phyloP scores from a whole-genome alignment of 2,329 filamentous ascomycete species.

The Exserohilum rostratum region DNA sequence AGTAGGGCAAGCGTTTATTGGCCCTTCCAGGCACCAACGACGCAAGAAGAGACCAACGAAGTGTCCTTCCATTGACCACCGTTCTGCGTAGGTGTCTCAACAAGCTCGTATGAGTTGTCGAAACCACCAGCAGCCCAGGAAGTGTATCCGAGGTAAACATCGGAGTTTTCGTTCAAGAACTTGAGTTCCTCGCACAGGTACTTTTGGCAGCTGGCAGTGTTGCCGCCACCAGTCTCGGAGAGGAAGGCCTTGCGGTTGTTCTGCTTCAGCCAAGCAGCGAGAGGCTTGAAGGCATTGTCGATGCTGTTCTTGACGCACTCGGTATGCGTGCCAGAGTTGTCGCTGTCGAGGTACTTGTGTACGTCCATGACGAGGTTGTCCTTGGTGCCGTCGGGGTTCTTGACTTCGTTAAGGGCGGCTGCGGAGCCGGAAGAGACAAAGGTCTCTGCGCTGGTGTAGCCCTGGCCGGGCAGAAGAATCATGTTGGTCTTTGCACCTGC shows the following conservation, averaged over 20 bases:
- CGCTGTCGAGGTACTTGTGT: conserved; percentile 51
- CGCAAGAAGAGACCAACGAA: not conserved
- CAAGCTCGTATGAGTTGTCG: conserved; percentile 2
- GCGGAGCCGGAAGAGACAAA: conserved; percentile 38
- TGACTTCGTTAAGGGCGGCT: conserved; percentile 59
- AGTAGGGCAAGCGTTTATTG: not conserved
- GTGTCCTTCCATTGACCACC: conserved; percentile 1
- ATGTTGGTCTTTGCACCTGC: conserved; percentile 68
- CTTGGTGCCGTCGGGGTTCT: conserved; percentile 64
- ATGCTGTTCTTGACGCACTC: conserved; percentile 38
- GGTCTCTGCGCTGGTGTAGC: conserved; percentile 54
- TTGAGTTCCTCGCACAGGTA: conserved; percentile 42
- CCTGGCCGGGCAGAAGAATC: conserved; percentile 69
- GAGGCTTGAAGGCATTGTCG: conserved; percentile 41
- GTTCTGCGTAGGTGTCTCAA: not conserved
- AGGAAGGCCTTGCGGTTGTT: conserved; percentile 50
- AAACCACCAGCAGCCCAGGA: conserved; percentile 42
- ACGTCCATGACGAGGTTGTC: conserved; percentile 58
- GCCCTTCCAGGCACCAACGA: not conserved
- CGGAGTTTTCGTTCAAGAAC: conserved; percentile 30
- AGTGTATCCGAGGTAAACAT: conserved; percentile 30
- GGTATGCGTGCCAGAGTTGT: conserved; percentile 47
- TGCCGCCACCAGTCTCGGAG: conserved; percentile 52
- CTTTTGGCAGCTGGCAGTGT: conserved; percentile 42
- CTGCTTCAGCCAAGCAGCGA: conserved; percentile 46